Evolutionary conservation across 352 stramenopile genomes (phyloP).

Genomic region (Globisporangium rhizosaccharum): DNA sequence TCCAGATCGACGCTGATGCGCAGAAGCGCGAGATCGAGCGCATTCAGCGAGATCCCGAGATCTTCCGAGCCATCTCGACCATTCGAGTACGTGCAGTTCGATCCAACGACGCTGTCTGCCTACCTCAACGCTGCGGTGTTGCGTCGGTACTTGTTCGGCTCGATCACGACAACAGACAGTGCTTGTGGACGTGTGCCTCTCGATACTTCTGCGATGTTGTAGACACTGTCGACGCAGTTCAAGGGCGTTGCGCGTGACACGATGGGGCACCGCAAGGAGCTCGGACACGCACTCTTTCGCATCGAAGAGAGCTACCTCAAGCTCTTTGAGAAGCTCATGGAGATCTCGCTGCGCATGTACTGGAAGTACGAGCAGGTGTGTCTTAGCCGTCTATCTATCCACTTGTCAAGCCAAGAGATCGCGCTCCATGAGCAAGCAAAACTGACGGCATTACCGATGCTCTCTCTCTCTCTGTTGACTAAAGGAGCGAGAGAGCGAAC

Average conservation of each 20-base stretch:
- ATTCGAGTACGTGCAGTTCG: constrained; percentile 25
- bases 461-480: not conserved
- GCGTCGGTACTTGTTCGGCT: not conserved
- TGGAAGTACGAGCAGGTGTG: constrained; percentile 54
- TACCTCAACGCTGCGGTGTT: not conserved
- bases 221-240: constrained; percentile 60
- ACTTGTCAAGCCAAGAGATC: not conserved
- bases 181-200: not conserved
- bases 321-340: constrained; percentile 72
- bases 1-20: constrained; percentile 36
- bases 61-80: constrained; percentile 44
- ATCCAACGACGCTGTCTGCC: not conserved
- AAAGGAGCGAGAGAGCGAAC: constrained; percentile 33
- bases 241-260: constrained; percentile 54
- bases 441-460: not conserved
- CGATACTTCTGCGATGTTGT: not conserved
- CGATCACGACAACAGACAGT: constrained; percentile 1
- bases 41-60: constrained; percentile 52
- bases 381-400: not conserved
- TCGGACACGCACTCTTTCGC: constrained; percentile 57
- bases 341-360: constrained; percentile 64
- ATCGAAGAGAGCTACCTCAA: constrained; percentile 75
- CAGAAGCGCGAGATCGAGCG: constrained; percentile 54
- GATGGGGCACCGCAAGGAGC: constrained; percentile 56
- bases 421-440: not conserved